Base-by-base conservation (phyloP, 2,329 filamentous ascomycete genomes). In the Aotearoamyces nothofagi region DNA sequence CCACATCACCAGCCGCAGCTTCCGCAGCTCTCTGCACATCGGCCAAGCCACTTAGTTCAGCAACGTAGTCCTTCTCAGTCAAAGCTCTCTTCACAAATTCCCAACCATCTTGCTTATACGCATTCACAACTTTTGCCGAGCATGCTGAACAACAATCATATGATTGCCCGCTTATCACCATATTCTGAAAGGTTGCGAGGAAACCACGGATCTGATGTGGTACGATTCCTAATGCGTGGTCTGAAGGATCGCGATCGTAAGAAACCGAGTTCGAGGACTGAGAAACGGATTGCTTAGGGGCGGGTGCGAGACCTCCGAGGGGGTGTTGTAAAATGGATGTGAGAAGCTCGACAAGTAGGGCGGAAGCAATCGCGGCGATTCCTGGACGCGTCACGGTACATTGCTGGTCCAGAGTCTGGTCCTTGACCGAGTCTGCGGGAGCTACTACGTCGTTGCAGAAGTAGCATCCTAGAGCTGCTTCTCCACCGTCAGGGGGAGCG, bases 361-460 rank as follows among this genome's bases (percentile, higher is more conserved):
- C 82, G 3, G 90, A 94, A 5, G 90, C 90, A 32, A 94, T 90
- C 7, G 84, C 78, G 9, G 90, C 87, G 19, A 93, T 74, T 10
- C 90, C 90, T 1, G 90, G 90, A 7, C 90, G 73, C 3, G 90
- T 98, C 12, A 98, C 90, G 0, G 90, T 98, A 54, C 90, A 98
- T 55, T 96, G 90, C 51, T 98, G 90, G 50, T 98, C 90, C 8
- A 98, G 72, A 0, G 90, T 96, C 42, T 86, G 81, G 45, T 93
- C 84, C 53, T 87, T 93, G 47, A 93, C 69, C 3, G 84, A 93
- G 57, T 96, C 83, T 37, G 78, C 78, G 13, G 90, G 90, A 5
- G 87, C 82, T 27, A 96, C 87, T 15, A 98, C 87, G 50, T 98
- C 90, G 45, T 92, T 96, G 57, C 90, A 98, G 54, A 96, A 98